Evolutionary conservation across 306 rosid species (phyloP).

Genomic region (Malus fusca): DNA sequence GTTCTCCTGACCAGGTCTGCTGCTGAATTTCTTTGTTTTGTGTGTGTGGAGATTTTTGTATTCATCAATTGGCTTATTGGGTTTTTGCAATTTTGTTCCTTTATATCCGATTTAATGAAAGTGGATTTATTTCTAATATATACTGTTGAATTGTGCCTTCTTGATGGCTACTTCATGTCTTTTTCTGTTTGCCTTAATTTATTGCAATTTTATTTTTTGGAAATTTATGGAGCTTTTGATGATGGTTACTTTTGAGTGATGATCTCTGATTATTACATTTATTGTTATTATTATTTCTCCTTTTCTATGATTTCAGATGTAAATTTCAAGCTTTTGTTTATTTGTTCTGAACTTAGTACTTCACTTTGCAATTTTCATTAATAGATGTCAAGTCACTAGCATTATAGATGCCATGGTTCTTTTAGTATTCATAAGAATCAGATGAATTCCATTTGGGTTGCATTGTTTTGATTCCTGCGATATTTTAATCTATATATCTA

Average conservation of each 20-base stretch:
- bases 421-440: neutral
- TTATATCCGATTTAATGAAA: neutral
- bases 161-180: neutral
- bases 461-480: neutral
- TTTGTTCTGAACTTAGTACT: neutral
- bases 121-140: neutral
- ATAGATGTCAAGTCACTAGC: neutral
- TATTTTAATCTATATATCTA: too few species aligned
- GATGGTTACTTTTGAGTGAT: neutral
- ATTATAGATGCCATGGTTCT: neutral
- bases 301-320: neutral
- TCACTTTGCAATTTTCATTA: neutral
- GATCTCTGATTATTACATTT: neutral
- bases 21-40: neutral
- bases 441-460: neutral
- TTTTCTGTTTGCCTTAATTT: neutral
- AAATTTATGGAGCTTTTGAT: slow-evolving; percentile 13
- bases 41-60: neutral
- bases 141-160: neutral
- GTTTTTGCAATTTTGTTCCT: slow-evolving; percentile 9
- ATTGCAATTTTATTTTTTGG: neutral
- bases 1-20: slow-evolving; percentile 72
- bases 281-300: neutral
- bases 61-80: neutral
- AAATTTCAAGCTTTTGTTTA: slow-evolving; percentile 1